Percentiles rank a stretch among this genome's conserved stretches.
Evolutionary conservation across 345 rosid genomes (phyloP).

Genomic region (Corymbia maculata): DNA sequence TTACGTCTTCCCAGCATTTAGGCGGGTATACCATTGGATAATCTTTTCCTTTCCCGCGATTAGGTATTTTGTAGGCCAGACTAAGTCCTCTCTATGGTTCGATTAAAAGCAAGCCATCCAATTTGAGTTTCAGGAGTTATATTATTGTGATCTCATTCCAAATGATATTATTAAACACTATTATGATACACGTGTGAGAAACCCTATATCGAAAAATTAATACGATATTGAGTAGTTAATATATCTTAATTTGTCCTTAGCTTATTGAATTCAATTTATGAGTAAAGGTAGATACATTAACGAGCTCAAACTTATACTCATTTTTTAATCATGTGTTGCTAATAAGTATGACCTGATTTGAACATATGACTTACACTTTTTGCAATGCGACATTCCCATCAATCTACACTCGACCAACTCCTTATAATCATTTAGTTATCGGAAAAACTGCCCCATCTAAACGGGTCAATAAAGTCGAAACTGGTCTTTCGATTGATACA

Average conservation of each 20-base stretch:
- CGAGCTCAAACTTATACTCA: no score
- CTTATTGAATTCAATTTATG: no score
- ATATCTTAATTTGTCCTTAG: no score
- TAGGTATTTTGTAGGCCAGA: background rate
- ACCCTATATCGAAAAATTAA: no score
- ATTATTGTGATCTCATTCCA: background rate
- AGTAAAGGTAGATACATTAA: no score
- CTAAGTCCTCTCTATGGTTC: background rate
- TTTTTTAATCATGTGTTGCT: no score
- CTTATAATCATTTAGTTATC: background rate
- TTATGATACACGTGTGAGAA: no score
- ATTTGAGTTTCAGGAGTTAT: background rate
- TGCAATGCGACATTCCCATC: background rate
- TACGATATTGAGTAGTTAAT: no score
- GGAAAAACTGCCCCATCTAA: background rate
- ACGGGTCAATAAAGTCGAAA: background rate
- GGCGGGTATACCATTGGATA: background rate
- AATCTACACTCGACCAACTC: background rate
- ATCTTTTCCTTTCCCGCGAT: background rate
- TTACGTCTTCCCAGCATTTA: background rate
- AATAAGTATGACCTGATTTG: background rate
- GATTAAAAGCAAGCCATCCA: background rate
- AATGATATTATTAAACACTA: background rate
- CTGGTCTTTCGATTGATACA: no score
- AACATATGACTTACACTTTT: background rate